Evolutionary conservation across 1,139 yeast species (phyloP), one percentile per base, ranked within the genome.

Genomic region (Nadsonia commutata): DNA sequence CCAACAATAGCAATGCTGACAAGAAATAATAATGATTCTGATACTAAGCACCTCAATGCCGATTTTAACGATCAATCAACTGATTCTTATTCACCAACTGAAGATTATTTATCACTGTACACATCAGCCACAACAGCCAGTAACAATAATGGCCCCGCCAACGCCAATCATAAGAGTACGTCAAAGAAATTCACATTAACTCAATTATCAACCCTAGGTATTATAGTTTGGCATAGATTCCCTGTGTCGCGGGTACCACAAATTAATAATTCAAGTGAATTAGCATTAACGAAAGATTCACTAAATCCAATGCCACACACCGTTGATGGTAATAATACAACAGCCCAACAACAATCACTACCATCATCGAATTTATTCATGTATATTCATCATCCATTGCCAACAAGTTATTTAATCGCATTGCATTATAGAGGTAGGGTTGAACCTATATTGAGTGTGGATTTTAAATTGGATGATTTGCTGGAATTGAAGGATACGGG

Each of bases 391-490:
- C 57, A 62, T 7, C 65, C 66, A 0, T 51, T 56, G 1, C 64
- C 65, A 0, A 65, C 65, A 18, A 61, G 63, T 1, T 63, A 58
- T 53, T 63, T 60, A 33, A 50, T 63, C n/a, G 55, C 62, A 3
- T 46, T 63, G 40, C 50, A 55, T 39, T 51, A 58, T 52, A 60
- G 60, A 44, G 64, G 64, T 18, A 45, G 63, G 22, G 49, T 52
- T 27, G 56, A 56, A 38, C 57, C 63, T 18, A 44, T 62, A 40
- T 45, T 57, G 49, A 47, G 54, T 33, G 47, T 62, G 38, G 64
- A 61, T 42, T 48, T 63, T 43, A 60, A 59, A 48, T 51, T 63
- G 18, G 66, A 63, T 40, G 67, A 63, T 45, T 47, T 63, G 31
- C 49, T 62, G 37, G 66, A 63, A 47, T 50, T 62, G 56, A 49